Conservation (phyloP, 148 eudicot species). For the Vaccinium vitisidaea region DNA sequence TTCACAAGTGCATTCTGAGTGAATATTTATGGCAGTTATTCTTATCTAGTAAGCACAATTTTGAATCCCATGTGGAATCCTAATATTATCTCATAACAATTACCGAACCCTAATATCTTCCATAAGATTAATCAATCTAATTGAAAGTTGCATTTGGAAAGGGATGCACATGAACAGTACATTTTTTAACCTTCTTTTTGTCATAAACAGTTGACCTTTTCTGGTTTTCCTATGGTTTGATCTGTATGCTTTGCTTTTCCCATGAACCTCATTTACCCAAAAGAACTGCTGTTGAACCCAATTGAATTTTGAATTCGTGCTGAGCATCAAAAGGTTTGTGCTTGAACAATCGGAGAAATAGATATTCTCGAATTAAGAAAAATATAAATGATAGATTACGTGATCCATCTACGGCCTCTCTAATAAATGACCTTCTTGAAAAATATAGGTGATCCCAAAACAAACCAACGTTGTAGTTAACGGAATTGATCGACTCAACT, state of each 20-base stretch:
- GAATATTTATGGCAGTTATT: background rate
- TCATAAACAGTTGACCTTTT: background rate
- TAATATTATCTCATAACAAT: background rate
- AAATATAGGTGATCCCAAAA: background rate
- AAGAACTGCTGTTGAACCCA: background rate
- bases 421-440: background rate
- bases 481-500: too few relatives aligned
- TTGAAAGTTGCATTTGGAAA: background rate
- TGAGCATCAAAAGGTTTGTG: background rate
- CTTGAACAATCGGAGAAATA: background rate
- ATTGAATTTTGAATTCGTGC: background rate
- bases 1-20: background rate
- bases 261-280: background rate
- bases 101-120: background rate
- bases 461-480: too few relatives aligned
- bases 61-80: background rate
- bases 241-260: background rate
- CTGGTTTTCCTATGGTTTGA: background rate
- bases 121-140: background rate
- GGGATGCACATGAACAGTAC: background rate
- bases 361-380: background rate
- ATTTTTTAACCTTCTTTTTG: background rate
- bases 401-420: background rate
- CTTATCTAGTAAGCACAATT: background rate
- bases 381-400: background rate